These are phyloP conservation scores for Leccinum fuscescens DNA, from an alignment of 1,284 basidiomycete genomes.

Conservation along the genomic window DNA sequence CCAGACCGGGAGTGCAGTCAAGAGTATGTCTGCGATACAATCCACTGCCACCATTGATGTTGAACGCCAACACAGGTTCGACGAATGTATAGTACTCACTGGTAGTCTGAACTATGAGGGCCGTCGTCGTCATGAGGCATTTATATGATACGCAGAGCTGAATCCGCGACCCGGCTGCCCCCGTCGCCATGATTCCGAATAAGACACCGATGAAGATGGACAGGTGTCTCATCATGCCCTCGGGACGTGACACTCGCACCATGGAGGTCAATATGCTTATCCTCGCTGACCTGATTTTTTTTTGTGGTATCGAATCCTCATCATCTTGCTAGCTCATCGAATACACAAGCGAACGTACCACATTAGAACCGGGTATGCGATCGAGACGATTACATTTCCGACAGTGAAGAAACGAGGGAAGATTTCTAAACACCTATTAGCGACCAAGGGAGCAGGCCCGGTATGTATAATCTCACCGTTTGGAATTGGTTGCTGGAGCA, in stretches of 20 bases:
- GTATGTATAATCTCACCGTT: neutral
- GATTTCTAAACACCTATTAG: conserved; percentile 3
- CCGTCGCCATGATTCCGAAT: conserved; percentile 19
- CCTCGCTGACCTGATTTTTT: conserved; percentile 21
- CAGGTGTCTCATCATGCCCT: conserved; percentile 12
- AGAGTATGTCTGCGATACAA: conserved; percentile 16
- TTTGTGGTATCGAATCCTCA: neutral
- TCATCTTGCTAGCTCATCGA: neutral
- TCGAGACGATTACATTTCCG: conserved; percentile 19
- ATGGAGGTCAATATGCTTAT: conserved; percentile 29
- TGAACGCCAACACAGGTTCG: conserved; percentile 1
- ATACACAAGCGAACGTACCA: conserved; percentile 21
- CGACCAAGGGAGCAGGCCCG: neutral
- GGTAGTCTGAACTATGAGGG: conserved; percentile 17
- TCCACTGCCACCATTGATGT: conserved; percentile 15
- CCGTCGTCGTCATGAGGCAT: conserved; percentile 14
- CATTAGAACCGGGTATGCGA: conserved; percentile 23
- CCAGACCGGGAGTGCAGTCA: conserved; percentile 20
- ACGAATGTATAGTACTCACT: conserved; percentile 13
- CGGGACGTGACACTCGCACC: conserved; percentile 23
- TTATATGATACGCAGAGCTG: conserved; percentile 10
- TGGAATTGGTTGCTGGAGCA: conserved; percentile 14
- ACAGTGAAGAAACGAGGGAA: conserved; percentile 12
- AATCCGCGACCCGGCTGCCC: conserved; percentile 11
- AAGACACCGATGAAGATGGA: conserved; percentile 10